Conservation (phyloP, 768 basidiomycete species). For the Russula emetica region DNA sequence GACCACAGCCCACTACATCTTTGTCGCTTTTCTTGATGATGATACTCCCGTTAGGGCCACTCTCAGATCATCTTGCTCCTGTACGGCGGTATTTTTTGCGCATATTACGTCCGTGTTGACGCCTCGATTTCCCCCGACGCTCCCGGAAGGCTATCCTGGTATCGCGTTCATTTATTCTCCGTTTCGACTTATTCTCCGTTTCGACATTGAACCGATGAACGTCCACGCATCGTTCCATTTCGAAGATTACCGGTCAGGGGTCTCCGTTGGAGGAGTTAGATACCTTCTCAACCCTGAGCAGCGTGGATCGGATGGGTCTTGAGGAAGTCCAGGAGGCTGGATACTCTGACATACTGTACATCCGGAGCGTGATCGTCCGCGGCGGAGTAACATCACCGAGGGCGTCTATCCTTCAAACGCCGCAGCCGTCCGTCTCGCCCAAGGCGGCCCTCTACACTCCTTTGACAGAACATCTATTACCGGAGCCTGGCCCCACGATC, state of each 20-base stretch:
- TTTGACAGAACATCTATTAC: no score
- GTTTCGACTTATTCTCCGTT: conserved; percentile 12
- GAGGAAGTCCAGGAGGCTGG: no score
- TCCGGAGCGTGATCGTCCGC: no score
- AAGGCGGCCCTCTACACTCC: not conserved
- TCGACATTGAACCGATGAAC: conserved; percentile 29
- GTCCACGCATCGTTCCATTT: conserved; percentile 9
- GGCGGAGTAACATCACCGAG: conserved; percentile 12
- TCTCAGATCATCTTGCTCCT: no score
- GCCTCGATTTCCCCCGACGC: not conserved
- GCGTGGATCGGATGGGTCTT: no score
- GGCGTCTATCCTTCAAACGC: conserved; percentile 9
- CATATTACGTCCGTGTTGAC: not conserved
- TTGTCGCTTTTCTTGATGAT: not conserved
- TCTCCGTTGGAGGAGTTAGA: not conserved
- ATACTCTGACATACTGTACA: no score
- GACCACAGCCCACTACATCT: not conserved
- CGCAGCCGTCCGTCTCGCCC: not conserved
- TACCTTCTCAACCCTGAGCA: no score
- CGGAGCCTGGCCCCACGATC: not conserved
- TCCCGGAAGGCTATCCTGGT: not conserved
- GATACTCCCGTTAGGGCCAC: no score
- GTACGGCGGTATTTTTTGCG: not conserved
- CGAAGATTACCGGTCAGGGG: conserved; percentile 8
- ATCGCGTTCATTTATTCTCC: no score